Percentiles rank a stretch among this genome's conserved stretches.
phyloP scores from a whole-genome alignment of 1,139 yeast genomes.

The Taiozyma sp. region DNA sequence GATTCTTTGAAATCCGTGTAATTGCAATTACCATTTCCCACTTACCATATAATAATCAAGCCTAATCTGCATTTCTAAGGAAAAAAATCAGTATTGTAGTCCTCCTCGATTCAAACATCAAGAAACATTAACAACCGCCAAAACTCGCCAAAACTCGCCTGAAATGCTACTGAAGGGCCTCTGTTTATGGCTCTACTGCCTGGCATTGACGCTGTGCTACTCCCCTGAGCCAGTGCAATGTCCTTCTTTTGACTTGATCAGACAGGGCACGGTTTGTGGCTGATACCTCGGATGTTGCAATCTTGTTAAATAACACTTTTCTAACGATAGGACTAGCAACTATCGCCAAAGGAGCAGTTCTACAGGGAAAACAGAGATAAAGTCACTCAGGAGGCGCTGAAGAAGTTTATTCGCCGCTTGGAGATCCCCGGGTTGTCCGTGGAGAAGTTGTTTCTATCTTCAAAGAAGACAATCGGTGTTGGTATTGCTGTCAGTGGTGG shows the following conservation, averaged over 20 bases:
- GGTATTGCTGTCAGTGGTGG: slow-evolving; percentile 72
- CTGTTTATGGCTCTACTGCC: background rate
- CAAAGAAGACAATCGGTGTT: slow-evolving; percentile 33
- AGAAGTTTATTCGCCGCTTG: slow-evolving; percentile 32
- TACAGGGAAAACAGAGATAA: slow-evolving; percentile 35
- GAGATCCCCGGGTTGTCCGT: slow-evolving; percentile 36
- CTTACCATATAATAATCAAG: too few relatives aligned
- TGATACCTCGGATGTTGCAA: background rate
- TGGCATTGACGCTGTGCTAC: background rate
- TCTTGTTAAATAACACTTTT: background rate
- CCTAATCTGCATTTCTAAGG: too few relatives aligned
- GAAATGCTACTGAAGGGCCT: background rate
- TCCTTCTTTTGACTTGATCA: slow-evolving; percentile 34
- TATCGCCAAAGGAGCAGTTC: slow-evolving; percentile 29
- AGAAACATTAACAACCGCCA: background rate
- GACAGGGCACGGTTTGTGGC: slow-evolving; percentile 34
- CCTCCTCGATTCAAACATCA: background rate
- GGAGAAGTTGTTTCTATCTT: slow-evolving; percentile 22
- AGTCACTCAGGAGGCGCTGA: slow-evolving; percentile 28
- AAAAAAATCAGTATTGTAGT: too few relatives aligned
- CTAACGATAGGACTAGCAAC: slow-evolving; percentile 3
- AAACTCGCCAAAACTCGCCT: background rate
- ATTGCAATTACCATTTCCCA: background rate
- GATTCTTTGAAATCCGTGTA: slow-evolving; percentile 16
- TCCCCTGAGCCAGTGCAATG: slow-evolving; percentile 37